Base-by-base conservation (phyloP, 176 grass and related monocot genomes). In the Eleusine coracana region DNA sequence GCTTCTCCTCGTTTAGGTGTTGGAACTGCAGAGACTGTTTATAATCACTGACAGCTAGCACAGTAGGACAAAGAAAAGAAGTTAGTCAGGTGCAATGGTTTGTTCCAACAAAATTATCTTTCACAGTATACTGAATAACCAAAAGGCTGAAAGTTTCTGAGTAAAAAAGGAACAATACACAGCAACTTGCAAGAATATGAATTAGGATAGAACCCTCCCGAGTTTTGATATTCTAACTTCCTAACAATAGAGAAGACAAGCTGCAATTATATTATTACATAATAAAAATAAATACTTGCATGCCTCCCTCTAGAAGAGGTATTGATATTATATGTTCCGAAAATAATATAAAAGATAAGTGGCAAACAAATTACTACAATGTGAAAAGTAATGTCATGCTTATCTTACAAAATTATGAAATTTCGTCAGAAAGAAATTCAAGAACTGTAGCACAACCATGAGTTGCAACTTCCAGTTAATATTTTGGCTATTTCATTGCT, bases 11-110 rank as follows among this genome's bases (percentile, higher is more conserved):
- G 64, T 99, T 96, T n/a, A 99, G 87, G 41, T 92, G 82, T 72
- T 93, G 91, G 77, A 99, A 99, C 74, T 99, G 96, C 50, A 96
- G 75, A 20, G 96, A 96, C 37, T 96, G 96, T 78, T 87, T 96
- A 81, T 96, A 94, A 39, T 99, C 93, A 83, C 91, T 99, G 46
- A 90, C 62, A 86, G 96, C 96, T 99, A 85, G 50, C 36, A 87
- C 37, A 66, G 85, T 63, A 76, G 42, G 34, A 73, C 51, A 84
- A 78, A 62, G 18, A 44, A 64, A 52, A 51, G 61, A 1, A 60
- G 9, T 62, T 55, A 82, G 71, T 82, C 28, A 79, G 41, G 12
- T 39, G 45, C 38, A n/a, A 42, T 20, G 20, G 15, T 74, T 31
- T 89, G 34, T 82, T 78, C 39, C 13, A 65, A 82, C 50, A 41